Conservation (phyloP, 306 rosid genomes). For the Vachellia collinsii region DNA sequence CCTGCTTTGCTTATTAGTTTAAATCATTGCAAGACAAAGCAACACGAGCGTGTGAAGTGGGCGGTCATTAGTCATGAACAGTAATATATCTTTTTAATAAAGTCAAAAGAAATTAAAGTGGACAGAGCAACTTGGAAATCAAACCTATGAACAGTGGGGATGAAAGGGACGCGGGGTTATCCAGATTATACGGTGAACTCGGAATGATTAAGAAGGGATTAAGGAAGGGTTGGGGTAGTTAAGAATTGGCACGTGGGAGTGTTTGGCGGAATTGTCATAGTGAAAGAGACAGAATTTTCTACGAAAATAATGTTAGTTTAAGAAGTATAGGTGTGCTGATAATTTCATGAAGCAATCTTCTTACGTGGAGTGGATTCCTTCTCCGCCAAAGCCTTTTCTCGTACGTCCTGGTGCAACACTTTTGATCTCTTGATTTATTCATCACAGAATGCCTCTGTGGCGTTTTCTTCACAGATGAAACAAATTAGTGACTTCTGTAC, state of each 20-base stretch:
- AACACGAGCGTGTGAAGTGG: constrained; percentile 3
- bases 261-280: constrained; percentile 44
- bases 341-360: constrained; percentile 33
- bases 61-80: constrained; percentile 1
- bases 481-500: constrained; percentile 25
- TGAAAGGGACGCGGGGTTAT: constrained; percentile 20
- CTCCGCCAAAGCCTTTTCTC: constrained; percentile 27
- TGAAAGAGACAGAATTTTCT: constrained; percentile 20
- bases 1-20: neutral
- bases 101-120: constrained; percentile 7
- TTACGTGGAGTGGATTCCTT: constrained; percentile 43
- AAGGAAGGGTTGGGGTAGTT: constrained; percentile 9
- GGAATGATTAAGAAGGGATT: neutral
- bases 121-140: constrained; percentile 17
- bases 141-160: constrained; percentile 1
- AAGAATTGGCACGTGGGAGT: constrained; percentile 38
- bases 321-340: constrained; percentile 45
- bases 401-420: neutral
- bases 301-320: constrained; percentile 40
- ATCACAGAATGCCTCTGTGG: constrained; percentile 9
- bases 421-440: constrained; percentile 50
- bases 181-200: neutral
- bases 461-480: constrained; percentile 23
- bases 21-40: neutral
- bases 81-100: neutral